Base-by-base conservation (phyloP, 2,329 filamentous ascomycete species). In the Xylaria digitata region DNA sequence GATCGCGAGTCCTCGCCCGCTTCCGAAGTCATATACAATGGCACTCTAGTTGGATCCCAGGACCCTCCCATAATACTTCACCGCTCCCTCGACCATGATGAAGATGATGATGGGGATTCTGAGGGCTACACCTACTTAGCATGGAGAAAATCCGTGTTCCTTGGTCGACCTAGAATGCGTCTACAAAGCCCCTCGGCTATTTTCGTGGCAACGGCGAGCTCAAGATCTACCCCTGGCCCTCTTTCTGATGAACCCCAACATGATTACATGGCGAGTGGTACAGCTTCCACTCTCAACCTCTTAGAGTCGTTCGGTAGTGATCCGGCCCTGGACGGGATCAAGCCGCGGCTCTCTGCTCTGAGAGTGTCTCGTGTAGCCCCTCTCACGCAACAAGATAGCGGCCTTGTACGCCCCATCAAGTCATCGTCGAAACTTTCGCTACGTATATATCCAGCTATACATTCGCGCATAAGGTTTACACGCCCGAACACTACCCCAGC, bases 341-440 rank as follows among this genome's bases (percentile, higher is more conserved):
- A 85, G 71, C 90, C 92, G 53, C 86, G 87, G 34, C 82, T 96
- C 1, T 93, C 92, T 9, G 91, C 92, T 5, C 83, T 91, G 67
- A 85, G 92, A 54, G 91, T 95, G 40, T 93, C 90, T 48, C 87
- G 90, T 68, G 90, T 94, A 4, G 88, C 90, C 6, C 92, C 91
- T 5, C 84, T 87, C 48, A 88, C 89, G 2, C 86, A 88, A 55
- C 82, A 83, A 37, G 77, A 84, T 26, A 87, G 87, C 70, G 89
- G 92, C 66, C 79, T 85, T 45, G 82, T 87, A 66, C 87, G 87
- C 45, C 88, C 90, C 3, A 84, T 94, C 61, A 86, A 86, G 68
- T 89, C 88, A 13, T 84, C 89, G 4, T 86, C 89, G 55, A 86
- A 86, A 63, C 83, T 90, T 40, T 83, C 87, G 7, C 84, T 92